Base-by-base conservation (phyloP, 306 rosid genomes). In the Dalbergia oliveri region DNA sequence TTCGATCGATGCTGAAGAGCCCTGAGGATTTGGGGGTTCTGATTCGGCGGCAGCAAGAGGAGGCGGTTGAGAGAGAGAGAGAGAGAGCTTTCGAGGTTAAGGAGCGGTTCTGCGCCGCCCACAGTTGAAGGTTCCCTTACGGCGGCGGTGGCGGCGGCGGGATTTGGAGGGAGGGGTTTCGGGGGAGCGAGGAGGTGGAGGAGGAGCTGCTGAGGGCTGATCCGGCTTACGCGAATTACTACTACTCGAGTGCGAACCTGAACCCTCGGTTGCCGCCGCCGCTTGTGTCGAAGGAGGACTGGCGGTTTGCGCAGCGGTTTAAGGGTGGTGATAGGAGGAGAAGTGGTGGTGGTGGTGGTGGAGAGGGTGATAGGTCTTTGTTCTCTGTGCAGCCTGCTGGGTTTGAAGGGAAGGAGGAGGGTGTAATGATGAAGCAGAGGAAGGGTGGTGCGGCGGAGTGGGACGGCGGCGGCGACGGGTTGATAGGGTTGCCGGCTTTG, bases 71-170 rank as follows among this genome's bases (percentile, higher is more conserved):
- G 8, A 76, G 89, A 23, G 96, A 76, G 89, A 23, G 96, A 89
- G 82, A 84, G 88, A 75, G 98, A 94, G 18, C 89, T 92, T 14
- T 88, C 79, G 56, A 82, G 80, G 84, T 83, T 89, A 69, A 78
- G 98, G 44, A 92, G 98, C 82, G 98, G 98, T 74, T 94, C 98
- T 34, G 97, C 98, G 9, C 98, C 98, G 1, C 98, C 97, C 3
- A 92, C 97, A 5, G 93, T 94, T 2, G 98, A 94, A 23, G 97
- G 97, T 5, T 94, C 98, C 7, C 59, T 92, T 11, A 75, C 77
- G 61, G 93, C 98, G 3, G 86, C 75, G 18, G 65, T 86, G 6
- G 84, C 66, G 31, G 69, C 62, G 8, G 74, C 73, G 74, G 83
- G 85, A 18, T 84, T 87, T n/a, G 86, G 59, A 39, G 33, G 51